Evolutionary conservation across 2,329 filamentous ascomycete genomes (phyloP).

Genomic region (Tolypocladium tropicale): DNA sequence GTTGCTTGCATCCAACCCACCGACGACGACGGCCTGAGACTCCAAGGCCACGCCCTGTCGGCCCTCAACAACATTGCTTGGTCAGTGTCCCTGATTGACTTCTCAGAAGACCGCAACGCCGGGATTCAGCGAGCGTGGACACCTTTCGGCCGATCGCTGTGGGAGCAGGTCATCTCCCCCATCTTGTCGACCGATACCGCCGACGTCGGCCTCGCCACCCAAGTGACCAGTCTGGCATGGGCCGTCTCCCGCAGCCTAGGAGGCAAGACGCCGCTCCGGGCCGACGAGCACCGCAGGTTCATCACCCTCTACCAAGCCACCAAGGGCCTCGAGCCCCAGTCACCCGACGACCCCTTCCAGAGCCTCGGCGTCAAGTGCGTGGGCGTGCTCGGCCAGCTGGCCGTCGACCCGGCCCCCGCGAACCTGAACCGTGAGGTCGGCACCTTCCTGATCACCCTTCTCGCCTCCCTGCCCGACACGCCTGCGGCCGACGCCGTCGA

Average conservation of each 20-base stretch:
- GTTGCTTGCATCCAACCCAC: constrained; percentile 30
- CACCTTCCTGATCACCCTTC: constrained; percentile 47
- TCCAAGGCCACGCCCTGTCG: constrained; percentile 45
- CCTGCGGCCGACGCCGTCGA: constrained; percentile 50
- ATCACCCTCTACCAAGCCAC: constrained; percentile 56
- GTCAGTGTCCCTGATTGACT: constrained; percentile 53
- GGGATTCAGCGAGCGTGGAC: constrained; percentile 44
- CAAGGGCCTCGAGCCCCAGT: constrained; percentile 18
- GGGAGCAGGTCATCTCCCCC: constrained; percentile 44
- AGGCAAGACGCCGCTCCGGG: constrained; percentile 34
- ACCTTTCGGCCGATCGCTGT: constrained; percentile 43
- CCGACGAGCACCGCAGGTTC: constrained; percentile 50
- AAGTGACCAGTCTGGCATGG: constrained; percentile 57
- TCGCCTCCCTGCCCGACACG: constrained; percentile 40
- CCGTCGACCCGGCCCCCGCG: constrained; percentile 41
- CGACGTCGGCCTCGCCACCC: constrained; percentile 50
- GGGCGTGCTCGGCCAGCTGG: constrained; percentile 55
- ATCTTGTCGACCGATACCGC: constrained; percentile 51
- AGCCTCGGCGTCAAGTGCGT: constrained; percentile 55
- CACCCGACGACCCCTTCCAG: constrained; percentile 45
- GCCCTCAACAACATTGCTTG: constrained; percentile 59
- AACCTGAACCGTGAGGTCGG: constrained; percentile 52
- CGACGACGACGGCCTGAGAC: constrained; percentile 28
- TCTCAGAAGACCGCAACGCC: constrained; percentile 41
- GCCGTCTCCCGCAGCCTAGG: constrained; percentile 48